Evolutionary conservation across 768 basidiomycete genomes (phyloP).

Genomic region (Panaeolus cyanescens): DNA sequence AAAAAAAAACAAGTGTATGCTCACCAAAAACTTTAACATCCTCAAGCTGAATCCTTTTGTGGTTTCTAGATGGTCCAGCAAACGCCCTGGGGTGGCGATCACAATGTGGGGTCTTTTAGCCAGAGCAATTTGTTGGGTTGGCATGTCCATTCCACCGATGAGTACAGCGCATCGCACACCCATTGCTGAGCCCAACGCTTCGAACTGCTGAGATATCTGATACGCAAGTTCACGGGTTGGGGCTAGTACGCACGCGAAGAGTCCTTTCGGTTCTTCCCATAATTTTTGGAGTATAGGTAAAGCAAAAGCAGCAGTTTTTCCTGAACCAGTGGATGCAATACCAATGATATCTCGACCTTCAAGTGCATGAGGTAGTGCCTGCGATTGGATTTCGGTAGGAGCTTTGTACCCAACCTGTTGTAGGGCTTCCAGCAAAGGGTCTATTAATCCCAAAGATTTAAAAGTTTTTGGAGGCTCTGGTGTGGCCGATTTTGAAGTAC

Average conservation of each 20-base stretch:
- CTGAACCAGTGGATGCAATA: slow-evolving; percentile 96
- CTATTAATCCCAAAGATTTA: slow-evolving; percentile 83
- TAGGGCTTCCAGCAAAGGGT: slow-evolving; percentile 86
- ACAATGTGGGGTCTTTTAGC: slow-evolving; percentile 94
- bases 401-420: slow-evolving; percentile 77
- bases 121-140: slow-evolving; percentile 87
- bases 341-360: slow-evolving; percentile 96
- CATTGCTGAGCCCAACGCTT: slow-evolving; percentile 87
- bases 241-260: slow-evolving; percentile 92
- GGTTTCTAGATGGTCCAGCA: slow-evolving; percentile 93
- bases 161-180: slow-evolving; percentile 90
- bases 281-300: slow-evolving; percentile 94
- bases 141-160: slow-evolving; percentile 94
- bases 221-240: slow-evolving; percentile 98
- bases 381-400: slow-evolving; percentile 90
- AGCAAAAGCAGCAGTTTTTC: slow-evolving; percentile 97
- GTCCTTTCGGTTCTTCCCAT: slow-evolving; percentile 93
- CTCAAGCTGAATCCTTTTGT: slow-evolving; percentile 96
- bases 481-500: slow-evolving; percentile 29
- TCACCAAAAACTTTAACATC: slow-evolving; percentile 83
- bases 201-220: slow-evolving; percentile 98
- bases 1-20: too few species aligned
- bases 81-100: slow-evolving; percentile 92
- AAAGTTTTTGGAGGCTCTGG: slow-evolving; percentile 54
- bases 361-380: slow-evolving; percentile 84